These are phyloP conservation scores for Rhodocollybia butyracea DNA, from an alignment of 768 basidiomycete species.

Conservation along the genomic window DNA sequence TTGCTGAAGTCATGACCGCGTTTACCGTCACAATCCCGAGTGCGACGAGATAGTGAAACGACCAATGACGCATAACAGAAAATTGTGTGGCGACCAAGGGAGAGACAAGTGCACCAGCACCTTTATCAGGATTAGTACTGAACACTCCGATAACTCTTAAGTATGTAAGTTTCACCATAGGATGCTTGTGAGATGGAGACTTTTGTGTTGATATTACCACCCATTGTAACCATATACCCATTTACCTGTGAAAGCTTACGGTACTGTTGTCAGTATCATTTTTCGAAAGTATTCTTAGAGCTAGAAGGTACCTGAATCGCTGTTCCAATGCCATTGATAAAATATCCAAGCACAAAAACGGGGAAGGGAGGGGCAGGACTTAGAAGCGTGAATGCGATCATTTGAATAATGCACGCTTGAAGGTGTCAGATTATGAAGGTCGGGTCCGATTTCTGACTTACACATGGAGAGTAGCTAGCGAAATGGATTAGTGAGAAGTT, in stretches of 20 bases:
- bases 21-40: constrained; percentile 65
- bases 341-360: constrained; percentile 47
- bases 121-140: constrained; percentile 26
- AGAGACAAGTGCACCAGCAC: constrained; percentile 60
- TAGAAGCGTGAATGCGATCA: constrained; percentile 51
- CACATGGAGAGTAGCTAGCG: constrained; percentile 20
- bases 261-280: not conserved
- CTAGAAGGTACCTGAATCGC: constrained; percentile 38
- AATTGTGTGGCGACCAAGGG: constrained; percentile 86
- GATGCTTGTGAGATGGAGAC: constrained; percentile 69
- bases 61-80: constrained; percentile 62
- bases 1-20: constrained; percentile 41
- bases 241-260: constrained; percentile 78
- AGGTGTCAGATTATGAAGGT: no score
- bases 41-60: constrained; percentile 73
- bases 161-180: constrained; percentile 41
- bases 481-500: not conserved
- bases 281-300: not conserved
- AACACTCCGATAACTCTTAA: not conserved
- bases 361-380: constrained; percentile 62
- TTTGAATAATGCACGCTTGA: constrained; percentile 49
- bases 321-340: constrained; percentile 40
- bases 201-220: constrained; percentile 53
- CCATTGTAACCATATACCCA: constrained; percentile 61
- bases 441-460: constrained; percentile 5